Evolutionary conservation across 108 stramenopile genomes (phyloP).

Genomic region (Aurantiochytrium sp.): DNA sequence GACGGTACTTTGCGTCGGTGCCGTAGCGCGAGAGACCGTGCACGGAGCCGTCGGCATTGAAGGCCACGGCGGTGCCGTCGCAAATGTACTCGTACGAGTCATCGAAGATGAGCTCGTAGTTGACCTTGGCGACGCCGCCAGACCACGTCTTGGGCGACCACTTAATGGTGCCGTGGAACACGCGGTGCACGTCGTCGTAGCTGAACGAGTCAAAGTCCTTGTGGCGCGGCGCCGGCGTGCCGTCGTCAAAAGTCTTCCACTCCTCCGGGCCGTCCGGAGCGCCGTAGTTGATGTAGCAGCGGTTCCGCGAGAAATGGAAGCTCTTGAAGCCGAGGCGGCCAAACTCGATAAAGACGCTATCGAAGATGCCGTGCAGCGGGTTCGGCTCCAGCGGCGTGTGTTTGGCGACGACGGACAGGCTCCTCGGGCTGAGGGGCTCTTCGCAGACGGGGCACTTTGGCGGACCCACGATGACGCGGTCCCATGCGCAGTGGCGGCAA

Average conservation of each 20-base stretch:
- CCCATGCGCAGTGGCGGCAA: background rate
- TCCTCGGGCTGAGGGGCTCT: background rate
- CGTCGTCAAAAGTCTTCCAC: background rate
- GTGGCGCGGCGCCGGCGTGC: background rate
- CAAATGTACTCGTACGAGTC: background rate
- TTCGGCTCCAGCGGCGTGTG: background rate
- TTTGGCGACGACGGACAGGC: background rate
- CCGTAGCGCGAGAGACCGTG: background rate
- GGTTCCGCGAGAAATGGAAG: background rate
- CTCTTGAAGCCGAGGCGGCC: constrained; percentile 3
- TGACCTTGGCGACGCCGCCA: background rate
- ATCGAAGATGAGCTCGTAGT: background rate
- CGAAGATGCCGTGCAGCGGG: background rate
- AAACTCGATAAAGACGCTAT: background rate
- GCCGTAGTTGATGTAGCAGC: background rate
- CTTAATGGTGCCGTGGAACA: background rate
- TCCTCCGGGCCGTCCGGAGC: background rate
- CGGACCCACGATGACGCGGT: background rate
- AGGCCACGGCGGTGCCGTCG: background rate
- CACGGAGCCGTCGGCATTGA: background rate
- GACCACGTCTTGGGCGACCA: constrained; percentile 3
- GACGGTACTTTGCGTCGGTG: background rate
- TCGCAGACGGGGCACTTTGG: background rate
- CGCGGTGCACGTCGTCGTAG: background rate
- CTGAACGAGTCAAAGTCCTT: background rate